Base-by-base conservation (phyloP, 2,329 filamentous ascomycete genomes). In the Cryoendolithus antarcticus region DNA sequence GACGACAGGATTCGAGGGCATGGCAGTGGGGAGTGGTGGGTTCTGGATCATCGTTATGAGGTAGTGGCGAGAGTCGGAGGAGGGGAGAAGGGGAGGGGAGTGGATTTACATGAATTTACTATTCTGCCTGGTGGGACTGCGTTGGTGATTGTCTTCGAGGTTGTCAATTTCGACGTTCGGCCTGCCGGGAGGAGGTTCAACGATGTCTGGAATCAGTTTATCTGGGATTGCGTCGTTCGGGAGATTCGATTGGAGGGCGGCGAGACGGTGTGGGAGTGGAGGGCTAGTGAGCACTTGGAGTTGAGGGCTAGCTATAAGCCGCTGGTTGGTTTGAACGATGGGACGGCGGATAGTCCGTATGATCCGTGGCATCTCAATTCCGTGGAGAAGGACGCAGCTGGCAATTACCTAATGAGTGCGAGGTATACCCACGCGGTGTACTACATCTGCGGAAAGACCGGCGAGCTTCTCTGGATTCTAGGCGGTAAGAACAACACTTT, bases 351-450 rank as follows among this genome's bases (percentile, higher is more conserved):
- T 10, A 63, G 64, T 15, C 62, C 65, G 0, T 46, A 38, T 11
- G 69, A 72, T 44, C 70, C 61, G 52, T 69, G 68, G 51, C 70
- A 73, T 50, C 64, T 75, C 52, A 72, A 74, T 54, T 67, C 67
- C 32, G 55, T 74, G 15, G 65, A 70, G 47, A 71, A 72, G 49
- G 63, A 65, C 37, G 47, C 55, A 1, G 48, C 61, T 0, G 69
- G 69, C 2, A 66, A 74, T 46, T 75, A 70, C 42, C 50, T 75
- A 8, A 58, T 75, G 27, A 74, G 70, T 0, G 62, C 64, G 1
- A 64, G 70, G 2, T 62, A 71, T 48, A 62, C 63, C 36, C 63
- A 62, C 45, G 59, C 64, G 5, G 58, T 74, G n/a, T 59, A 59
- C 28, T 64, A 63, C 35, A 62, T 75, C 48, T 63, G 65, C 41